phyloP scores from a whole-genome alignment of 805 yeast genomes.

The Millerozyma miso region DNA sequence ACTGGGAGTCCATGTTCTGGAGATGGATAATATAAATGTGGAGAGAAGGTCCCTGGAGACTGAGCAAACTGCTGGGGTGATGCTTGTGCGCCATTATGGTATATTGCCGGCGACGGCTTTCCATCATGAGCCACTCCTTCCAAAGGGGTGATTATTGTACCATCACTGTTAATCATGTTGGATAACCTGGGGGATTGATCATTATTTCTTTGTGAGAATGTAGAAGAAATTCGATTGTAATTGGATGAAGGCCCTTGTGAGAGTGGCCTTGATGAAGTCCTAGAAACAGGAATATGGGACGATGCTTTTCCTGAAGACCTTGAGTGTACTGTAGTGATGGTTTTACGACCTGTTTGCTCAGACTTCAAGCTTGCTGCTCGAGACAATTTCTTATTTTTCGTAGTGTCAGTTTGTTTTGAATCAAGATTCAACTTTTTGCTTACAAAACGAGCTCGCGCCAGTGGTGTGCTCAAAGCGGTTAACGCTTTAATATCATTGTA shows the following conservation, averaged over 20 bases:
- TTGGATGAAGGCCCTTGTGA: slow-evolving; percentile 17
- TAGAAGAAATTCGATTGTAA: slow-evolving; percentile 24
- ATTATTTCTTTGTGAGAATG: slow-evolving; percentile 30
- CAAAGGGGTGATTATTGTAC: slow-evolving; percentile 40
- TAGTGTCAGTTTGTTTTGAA: neutral
- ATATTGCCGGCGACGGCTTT: neutral
- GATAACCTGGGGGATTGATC: slow-evolving; percentile 33
- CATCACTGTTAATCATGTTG: slow-evolving; percentile 43
- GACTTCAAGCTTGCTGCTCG: slow-evolving; percentile 17
- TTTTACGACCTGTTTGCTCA: slow-evolving; percentile 11
- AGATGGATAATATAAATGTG: slow-evolving; percentile 16
- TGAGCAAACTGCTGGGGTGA: slow-evolving; percentile 6
- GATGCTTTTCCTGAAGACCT: slow-evolving; percentile 2
- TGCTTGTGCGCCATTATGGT: neutral
- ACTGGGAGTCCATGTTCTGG: slow-evolving; percentile 23
- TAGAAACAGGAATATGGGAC: neutral
- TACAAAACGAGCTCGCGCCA: slow-evolving; percentile 47
- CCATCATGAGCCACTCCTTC: slow-evolving; percentile 19
- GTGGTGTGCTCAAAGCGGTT: slow-evolving; percentile 59
- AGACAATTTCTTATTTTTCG: slow-evolving; percentile 9
- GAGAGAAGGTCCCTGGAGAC: slow-evolving; percentile 8
- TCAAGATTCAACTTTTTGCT: slow-evolving; percentile 17
- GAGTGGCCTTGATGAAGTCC: slow-evolving; percentile 15
- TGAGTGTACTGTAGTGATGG: slow-evolving; percentile 12
- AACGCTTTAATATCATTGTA: slow-evolving; percentile 68